These are phyloP conservation scores for Umbelopsis vinacea DNA, from an alignment of 192 early-diverging fungal genomes.

Conservation along the genomic window DNA sequence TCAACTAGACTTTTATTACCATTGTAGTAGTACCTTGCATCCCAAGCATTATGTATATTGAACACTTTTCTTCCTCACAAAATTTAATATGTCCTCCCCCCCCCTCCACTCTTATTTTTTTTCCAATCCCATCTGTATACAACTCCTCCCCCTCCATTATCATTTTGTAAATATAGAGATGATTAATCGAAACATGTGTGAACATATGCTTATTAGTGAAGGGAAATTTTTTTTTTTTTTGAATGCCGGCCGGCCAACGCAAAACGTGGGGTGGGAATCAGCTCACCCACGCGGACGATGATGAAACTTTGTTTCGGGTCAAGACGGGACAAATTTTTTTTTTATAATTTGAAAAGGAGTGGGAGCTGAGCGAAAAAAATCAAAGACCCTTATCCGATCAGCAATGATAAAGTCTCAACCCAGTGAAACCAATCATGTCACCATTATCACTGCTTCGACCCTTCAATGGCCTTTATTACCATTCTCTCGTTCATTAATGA, in stretches of 20 bases:
- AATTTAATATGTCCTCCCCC: slow-evolving; percentile 2
- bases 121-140: background rate
- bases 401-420: background rate
- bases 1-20: slow-evolving; percentile 6
- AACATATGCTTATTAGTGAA: background rate
- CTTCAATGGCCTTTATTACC: slow-evolving; percentile 15
- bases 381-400: slow-evolving; percentile 15
- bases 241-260: background rate
- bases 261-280: slow-evolving; percentile 25
- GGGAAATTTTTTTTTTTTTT: background rate
- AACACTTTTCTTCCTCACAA: background rate
- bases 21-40: background rate
- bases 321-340: slow-evolving; percentile 13
- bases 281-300: background rate
- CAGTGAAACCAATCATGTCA: too few relatives aligned
- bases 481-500: slow-evolving; percentile 50
- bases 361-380: background rate
- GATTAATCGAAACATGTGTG: background rate
- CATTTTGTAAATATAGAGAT: slow-evolving; percentile 10
- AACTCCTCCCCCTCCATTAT: background rate
- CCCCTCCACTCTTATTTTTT: too few relatives aligned
- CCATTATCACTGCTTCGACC: too few relatives aligned
- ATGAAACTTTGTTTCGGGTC: slow-evolving; percentile 18
- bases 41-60: background rate
- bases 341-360: background rate